These are phyloP conservation scores for Penicillium sp. DNA, from an alignment of 2,329 filamentous ascomycete genomes.

Conservation along the genomic window DNA sequence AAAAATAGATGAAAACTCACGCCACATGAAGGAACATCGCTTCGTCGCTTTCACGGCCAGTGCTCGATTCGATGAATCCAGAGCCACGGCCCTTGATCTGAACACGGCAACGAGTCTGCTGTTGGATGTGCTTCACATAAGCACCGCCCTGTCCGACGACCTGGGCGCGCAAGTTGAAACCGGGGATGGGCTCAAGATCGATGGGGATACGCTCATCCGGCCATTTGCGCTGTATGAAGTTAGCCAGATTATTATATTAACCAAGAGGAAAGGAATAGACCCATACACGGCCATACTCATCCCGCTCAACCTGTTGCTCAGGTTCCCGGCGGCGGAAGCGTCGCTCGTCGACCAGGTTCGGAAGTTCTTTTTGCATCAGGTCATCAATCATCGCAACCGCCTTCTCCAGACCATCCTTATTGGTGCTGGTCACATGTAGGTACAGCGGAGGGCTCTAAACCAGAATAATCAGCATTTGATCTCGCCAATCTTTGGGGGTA, in stretches of 20 bases:
- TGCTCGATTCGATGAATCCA: constrained; percentile 85
- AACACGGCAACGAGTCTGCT: constrained; percentile 90
- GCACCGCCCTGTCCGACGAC: constrained; percentile 92
- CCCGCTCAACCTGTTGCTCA: constrained; percentile 76
- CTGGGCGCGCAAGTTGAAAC: constrained; percentile 94
- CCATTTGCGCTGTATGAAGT: constrained; percentile 79
- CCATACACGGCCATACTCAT: constrained; percentile 81
- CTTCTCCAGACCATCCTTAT: constrained; percentile 85
- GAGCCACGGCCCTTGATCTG: constrained; percentile 97
- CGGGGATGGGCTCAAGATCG: constrained; percentile 82
- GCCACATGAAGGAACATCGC: constrained; percentile 96
- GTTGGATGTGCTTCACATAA: constrained; percentile 97
- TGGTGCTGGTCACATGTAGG: constrained; percentile 90
- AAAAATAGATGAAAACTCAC: constrained; percentile 45
- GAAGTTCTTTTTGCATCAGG: constrained; percentile 92
- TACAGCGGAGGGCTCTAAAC: constrained; percentile 85
- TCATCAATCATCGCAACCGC: constrained; percentile 89
- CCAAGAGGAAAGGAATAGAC: background rate
- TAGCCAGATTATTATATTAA: constrained; percentile 10
- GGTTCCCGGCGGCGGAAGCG: constrained; percentile 81
- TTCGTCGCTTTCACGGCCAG: constrained; percentile 89
- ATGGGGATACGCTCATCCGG: constrained; percentile 94
- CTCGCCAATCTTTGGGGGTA: background rate
- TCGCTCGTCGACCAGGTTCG: constrained; percentile 90
- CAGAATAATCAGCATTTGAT: background rate